Evolutionary conservation across 306 rosid species (phyloP).

Genomic region (Clitoria ternatea): DNA sequence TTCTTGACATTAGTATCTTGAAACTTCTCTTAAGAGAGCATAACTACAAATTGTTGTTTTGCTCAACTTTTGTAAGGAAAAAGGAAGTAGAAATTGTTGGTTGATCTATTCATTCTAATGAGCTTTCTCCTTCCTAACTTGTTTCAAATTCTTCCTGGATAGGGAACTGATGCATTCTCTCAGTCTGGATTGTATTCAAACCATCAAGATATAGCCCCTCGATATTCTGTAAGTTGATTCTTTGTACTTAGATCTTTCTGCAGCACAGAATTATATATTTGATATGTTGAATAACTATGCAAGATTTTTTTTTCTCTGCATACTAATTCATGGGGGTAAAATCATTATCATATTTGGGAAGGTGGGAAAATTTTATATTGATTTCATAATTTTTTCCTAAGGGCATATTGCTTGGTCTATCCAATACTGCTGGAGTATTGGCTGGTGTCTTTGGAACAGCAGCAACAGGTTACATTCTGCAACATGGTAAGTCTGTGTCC

Average conservation of each 20-base stretch:
- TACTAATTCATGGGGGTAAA: neutral
- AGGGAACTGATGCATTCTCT: constrained; percentile 99
- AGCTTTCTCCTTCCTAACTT: neutral
- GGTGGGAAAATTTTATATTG: neutral
- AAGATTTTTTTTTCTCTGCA: neutral
- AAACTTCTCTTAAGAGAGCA: neutral
- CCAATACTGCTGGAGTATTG: constrained; percentile 95
- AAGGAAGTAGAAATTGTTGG: neutral
- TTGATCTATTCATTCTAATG: neutral
- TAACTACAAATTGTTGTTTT: neutral
- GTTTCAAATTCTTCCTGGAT: constrained; percentile 15
- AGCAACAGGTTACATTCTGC: constrained; percentile 92
- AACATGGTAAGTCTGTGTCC: constrained; percentile 59
- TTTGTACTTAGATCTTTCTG: neutral
- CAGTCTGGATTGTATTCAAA: constrained; percentile 96
- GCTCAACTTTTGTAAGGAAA: neutral
- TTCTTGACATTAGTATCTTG: neutral
- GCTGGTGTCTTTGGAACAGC: constrained; percentile 99
- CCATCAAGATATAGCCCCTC: constrained; percentile 97
- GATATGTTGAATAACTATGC: neutral
- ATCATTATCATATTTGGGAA: neutral
- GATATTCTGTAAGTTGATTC: constrained; percentile 77
- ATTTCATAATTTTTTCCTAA: constrained; percentile 12
- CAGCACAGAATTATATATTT: neutral
- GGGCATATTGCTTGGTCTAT: constrained; percentile 95